phyloP scores from a whole-genome alignment of 805 yeast genomes.

The Sugiyamaella smithiae region DNA sequence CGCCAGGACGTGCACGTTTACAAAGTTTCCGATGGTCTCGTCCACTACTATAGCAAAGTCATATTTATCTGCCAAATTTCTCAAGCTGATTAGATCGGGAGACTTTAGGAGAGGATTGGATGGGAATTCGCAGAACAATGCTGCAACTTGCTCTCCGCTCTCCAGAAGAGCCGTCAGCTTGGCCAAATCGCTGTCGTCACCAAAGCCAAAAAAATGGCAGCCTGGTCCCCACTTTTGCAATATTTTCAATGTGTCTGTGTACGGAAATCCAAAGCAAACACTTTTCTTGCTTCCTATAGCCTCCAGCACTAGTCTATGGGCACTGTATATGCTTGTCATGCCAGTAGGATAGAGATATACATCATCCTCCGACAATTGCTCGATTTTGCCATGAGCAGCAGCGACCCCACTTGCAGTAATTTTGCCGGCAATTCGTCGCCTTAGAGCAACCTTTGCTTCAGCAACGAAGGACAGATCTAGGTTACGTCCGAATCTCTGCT shows the following conservation, averaged over 20 bases:
- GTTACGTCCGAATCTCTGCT: conserved; percentile 88
- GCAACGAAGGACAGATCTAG: conserved; percentile 71
- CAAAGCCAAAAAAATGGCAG: conserved; percentile 78
- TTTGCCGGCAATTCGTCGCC: conserved; percentile 65
- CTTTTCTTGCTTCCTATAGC: conserved; percentile 47
- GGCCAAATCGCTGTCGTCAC: conserved; percentile 63
- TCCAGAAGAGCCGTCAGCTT: conserved; percentile 62
- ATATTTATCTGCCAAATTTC: conserved; percentile 62
- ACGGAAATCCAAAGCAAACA: conserved; percentile 95
- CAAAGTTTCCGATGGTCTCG: conserved; percentile 90
- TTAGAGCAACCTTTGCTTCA: conserved; percentile 72
- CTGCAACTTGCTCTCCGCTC: conserved; percentile 64
- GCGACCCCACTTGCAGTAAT: conserved; percentile 42
- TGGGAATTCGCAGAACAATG: conserved; percentile 89
- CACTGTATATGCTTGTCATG: conserved; percentile 85
- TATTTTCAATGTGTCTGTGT: conserved; percentile 86
- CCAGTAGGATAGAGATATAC: conserved; percentile 87
- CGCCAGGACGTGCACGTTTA: conserved; percentile 76
- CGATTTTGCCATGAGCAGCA: conserved; percentile 26
- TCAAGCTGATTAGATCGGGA: conserved; percentile 68
- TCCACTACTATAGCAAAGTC: conserved; percentile 82
- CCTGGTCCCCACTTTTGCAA: conserved; percentile 91
- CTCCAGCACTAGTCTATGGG: conserved; percentile 50
- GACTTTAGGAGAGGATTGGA: conserved; percentile 89
- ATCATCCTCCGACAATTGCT: conserved; percentile 46